Conservation (phyloP, 345 rosid species). For the Corymbia maculata region DNA sequence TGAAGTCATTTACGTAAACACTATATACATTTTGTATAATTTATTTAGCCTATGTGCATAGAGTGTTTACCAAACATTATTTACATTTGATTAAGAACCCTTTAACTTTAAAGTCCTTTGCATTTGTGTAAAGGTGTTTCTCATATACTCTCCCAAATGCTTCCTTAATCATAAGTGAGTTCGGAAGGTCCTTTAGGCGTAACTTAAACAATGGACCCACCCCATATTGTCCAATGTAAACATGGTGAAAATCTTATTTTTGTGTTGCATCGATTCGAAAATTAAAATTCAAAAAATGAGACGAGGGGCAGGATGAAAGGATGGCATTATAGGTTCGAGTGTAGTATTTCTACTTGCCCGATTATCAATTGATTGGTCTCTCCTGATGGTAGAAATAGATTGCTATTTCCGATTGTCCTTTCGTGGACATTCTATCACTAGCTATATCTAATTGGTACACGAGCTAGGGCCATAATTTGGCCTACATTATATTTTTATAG, state of each 20-base stretch:
- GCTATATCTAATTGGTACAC: background rate
- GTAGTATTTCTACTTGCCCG: background rate
- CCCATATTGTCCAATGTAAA: background rate
- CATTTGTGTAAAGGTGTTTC: background rate
- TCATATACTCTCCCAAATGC: background rate
- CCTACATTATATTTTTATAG: background rate
- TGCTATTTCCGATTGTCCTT: background rate
- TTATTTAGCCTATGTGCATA: background rate
- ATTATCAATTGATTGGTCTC: background rate
- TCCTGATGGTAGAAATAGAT: background rate
- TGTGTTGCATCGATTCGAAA: background rate
- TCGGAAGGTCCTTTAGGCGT: background rate
- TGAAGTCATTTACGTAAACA: background rate
- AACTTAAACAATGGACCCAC: background rate
- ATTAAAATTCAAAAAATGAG: background rate
- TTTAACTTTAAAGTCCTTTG: background rate
- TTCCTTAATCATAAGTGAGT: background rate
- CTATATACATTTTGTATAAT: background rate
- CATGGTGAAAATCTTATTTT: background rate
- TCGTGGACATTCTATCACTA: rapidly evolving
- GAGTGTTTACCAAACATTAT: background rate
- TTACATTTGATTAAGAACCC: background rate
- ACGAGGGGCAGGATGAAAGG: background rate
- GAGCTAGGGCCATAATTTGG: background rate
- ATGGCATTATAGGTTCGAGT: background rate